phyloP scores from a whole-genome alignment of 768 basidiomycete genomes.

The Boletellus ananiceps region DNA sequence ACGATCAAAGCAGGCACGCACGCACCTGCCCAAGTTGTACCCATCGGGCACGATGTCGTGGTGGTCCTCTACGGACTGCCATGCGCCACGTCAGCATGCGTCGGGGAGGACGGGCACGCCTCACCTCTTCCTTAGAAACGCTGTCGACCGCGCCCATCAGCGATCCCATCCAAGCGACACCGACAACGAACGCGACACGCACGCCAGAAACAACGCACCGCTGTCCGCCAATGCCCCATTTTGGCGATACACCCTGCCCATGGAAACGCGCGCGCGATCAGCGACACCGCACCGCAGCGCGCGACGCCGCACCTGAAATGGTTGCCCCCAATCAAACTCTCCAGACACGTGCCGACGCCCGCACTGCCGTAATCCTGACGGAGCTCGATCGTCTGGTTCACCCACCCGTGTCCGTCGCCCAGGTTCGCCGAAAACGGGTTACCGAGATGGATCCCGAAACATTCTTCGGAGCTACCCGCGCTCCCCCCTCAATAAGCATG shows the following conservation, averaged over 20 bases:
- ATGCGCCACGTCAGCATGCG: background rate
- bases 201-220: slow-evolving; percentile 57
- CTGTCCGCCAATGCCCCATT: slow-evolving; percentile 50
- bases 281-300: background rate
- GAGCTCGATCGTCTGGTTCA: slow-evolving; percentile 42
- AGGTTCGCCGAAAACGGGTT: slow-evolving; percentile 40
- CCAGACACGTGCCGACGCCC: slow-evolving; percentile 41
- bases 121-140: slow-evolving; percentile 45
- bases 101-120: background rate
- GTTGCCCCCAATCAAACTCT: slow-evolving; percentile 43
- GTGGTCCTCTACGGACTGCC: slow-evolving; percentile 27
- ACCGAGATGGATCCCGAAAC: slow-evolving; percentile 34
- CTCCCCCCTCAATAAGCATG: no score
- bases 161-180: background rate
- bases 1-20: background rate
- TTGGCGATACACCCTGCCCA: slow-evolving; percentile 46
- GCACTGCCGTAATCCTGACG: slow-evolving; percentile 39
- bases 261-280: no score
- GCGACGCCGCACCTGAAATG: slow-evolving; percentile 38
- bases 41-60: slow-evolving; percentile 46
- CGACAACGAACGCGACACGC: slow-evolving; percentile 18
- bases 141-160: slow-evolving; percentile 19
- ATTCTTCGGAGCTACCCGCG: slow-evolving; percentile 37
- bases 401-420: slow-evolving; percentile 43
- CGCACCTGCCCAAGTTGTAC: slow-evolving; percentile 44